Conservation (phyloP, 2,329 filamentous ascomycete genomes). For the Penicillium psychrosexuale region DNA sequence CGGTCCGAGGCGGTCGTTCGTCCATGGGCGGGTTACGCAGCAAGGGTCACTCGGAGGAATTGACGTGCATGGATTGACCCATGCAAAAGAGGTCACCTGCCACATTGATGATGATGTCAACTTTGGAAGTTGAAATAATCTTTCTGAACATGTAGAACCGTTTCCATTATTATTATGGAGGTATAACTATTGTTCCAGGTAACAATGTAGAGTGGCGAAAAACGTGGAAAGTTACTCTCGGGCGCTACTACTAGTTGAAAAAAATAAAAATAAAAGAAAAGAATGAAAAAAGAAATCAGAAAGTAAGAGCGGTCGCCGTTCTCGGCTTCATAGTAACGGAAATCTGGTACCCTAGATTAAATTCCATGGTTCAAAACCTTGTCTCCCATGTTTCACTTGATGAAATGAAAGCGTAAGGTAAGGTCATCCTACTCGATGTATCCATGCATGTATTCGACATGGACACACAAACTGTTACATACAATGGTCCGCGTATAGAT, state of each 20-base stretch:
- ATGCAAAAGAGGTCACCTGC: slow-evolving; percentile 12
- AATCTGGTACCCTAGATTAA: slow-evolving; percentile 8
- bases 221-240: background rate
- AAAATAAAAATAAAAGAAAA: background rate
- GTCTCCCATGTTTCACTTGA: slow-evolving; percentile 1
- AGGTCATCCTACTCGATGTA: background rate
- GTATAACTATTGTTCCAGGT: background rate
- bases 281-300: background rate
- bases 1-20: slow-evolving; percentile 34
- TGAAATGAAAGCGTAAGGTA: background rate
- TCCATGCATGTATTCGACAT: background rate
- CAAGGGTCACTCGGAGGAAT: slow-evolving; percentile 12
- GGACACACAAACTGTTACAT: background rate
- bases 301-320: slow-evolving; percentile 8
- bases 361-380: slow-evolving; percentile 6
- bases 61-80: slow-evolving; percentile 14
- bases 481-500: background rate
- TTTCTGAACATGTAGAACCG: background rate
- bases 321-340: slow-evolving; percentile 6
- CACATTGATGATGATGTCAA: slow-evolving; percentile 11
- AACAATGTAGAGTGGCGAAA: background rate
- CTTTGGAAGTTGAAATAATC: background rate
- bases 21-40: slow-evolving; percentile 12
- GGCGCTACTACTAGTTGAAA: slow-evolving; percentile 1
- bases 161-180: background rate